phyloP scores from a whole-genome alignment of 1,284 basidiomycete genomes.

The Rugosomyces carneus region DNA sequence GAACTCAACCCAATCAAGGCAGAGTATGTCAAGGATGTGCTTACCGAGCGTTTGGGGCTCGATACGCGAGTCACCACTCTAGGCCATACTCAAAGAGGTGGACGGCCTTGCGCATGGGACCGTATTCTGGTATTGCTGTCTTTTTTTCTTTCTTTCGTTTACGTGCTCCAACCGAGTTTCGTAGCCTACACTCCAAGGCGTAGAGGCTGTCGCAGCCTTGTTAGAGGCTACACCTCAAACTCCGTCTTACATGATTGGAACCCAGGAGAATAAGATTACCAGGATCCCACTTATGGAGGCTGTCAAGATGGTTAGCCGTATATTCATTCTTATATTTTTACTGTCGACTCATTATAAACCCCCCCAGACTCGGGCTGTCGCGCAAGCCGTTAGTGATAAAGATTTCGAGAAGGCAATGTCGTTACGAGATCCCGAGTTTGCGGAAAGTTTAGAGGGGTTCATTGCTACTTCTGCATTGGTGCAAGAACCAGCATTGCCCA shows the following conservation, averaged over 20 bases:
- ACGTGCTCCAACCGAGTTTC: background rate
- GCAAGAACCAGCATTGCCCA: slow-evolving; percentile 54
- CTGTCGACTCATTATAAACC: background rate
- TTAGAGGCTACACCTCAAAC: slow-evolving; percentile 87
- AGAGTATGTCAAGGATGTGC: slow-evolving; percentile 86
- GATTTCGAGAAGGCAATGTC: slow-evolving; percentile 88
- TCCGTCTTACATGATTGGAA: slow-evolving; percentile 96
- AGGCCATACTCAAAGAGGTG: slow-evolving; percentile 95
- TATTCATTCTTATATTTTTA: background rate
- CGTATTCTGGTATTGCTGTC: slow-evolving; percentile 67
- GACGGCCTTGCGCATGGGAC: slow-evolving; percentile 88
- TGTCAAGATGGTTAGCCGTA: slow-evolving; percentile 63
- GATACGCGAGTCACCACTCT: slow-evolving; percentile 98
- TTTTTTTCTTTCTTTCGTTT: slow-evolving; percentile 1
- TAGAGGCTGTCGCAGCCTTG: slow-evolving; percentile 89
- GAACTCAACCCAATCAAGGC: slow-evolving; percentile 87
- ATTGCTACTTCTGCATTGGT: slow-evolving; percentile 64
- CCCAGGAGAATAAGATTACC: slow-evolving; percentile 93
- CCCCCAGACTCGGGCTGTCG: slow-evolving; percentile 77
- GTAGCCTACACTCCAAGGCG: slow-evolving; percentile 90
- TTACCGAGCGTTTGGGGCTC: slow-evolving; percentile 81
- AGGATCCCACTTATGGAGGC: slow-evolving; percentile 90
- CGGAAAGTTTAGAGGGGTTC: slow-evolving; percentile 85
- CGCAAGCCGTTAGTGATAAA: slow-evolving; percentile 75
- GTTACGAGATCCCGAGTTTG: slow-evolving; percentile 89